Conservation (phyloP, 202 grass and related monocot genomes). For the Setaria italica region DNA sequence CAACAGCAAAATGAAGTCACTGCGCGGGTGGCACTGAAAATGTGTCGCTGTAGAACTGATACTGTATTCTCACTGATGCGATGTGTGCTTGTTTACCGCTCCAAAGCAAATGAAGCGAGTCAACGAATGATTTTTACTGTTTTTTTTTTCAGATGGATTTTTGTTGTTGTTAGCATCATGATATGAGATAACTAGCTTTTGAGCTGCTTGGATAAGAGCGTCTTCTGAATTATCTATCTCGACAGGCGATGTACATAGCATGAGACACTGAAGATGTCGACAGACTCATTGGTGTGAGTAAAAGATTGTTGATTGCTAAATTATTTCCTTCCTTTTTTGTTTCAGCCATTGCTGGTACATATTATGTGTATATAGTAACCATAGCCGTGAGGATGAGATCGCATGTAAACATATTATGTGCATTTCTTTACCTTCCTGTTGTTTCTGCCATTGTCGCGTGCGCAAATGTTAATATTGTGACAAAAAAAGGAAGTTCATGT, state of each 20-base stretch:
- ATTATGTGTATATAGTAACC: conserved; percentile 6
- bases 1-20: background rate
- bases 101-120: background rate
- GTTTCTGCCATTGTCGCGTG: too few relatives aligned
- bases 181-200: background rate
- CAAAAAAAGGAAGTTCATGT: conserved; percentile 14
- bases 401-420: background rate
- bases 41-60: background rate
- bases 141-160: conserved; percentile 20
- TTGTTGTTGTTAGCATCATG: background rate
- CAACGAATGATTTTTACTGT: background rate
- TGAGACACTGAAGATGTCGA: conserved; percentile 1
- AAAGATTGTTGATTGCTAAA: conserved; percentile 35
- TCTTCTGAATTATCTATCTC: conserved; percentile 41
- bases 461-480: conserved; percentile 18
- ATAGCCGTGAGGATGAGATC: background rate
- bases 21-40: background rate
- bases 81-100: conserved; percentile 6
- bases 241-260: conserved; percentile 60
- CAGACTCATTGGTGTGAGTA: conserved; percentile 32
- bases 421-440: too few relatives aligned
- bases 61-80: background rate
- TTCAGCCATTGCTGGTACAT: background rate
- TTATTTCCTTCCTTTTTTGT: background rate
- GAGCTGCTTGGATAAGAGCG: conserved; percentile 8